Evolutionary conservation across 176 grass and related monocot species (phyloP).

Genomic region (Rhynchospora pubera): DNA sequence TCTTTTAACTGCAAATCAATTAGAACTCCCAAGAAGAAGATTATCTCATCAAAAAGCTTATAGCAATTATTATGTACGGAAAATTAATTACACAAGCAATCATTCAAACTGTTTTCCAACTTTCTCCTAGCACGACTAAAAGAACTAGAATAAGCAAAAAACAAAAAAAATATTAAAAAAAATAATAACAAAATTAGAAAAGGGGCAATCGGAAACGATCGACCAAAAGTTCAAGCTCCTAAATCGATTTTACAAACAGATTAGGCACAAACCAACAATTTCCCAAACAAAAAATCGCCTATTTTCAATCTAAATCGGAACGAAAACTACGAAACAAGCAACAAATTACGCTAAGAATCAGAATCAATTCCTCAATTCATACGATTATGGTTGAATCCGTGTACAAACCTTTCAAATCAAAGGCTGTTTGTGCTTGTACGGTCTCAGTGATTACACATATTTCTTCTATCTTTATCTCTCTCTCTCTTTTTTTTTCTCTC

Average conservation of each 20-base stretch:
- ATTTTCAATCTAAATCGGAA: background rate
- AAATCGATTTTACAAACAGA: background rate
- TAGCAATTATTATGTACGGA: background rate
- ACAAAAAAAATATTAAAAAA: background rate
- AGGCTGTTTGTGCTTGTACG: background rate
- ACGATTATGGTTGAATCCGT: background rate
- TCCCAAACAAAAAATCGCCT: background rate
- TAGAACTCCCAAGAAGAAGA: background rate
- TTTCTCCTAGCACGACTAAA: background rate
- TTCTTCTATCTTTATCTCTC: background rate
- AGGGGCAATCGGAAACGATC: background rate
- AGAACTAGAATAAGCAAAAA: background rate
- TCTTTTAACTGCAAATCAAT: background rate
- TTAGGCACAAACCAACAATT: background rate
- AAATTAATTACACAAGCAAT: background rate
- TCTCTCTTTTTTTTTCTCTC: background rate
- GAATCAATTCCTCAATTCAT: background rate
- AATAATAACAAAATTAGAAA: background rate
- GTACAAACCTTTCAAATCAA: conserved; percentile 21
- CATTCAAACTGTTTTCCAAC: background rate
- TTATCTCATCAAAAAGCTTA: background rate
- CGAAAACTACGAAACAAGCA: background rate
- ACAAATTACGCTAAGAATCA: background rate
- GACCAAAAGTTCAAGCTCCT: background rate
- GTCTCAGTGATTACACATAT: conserved; percentile 1